Percentiles rank a stretch among this genome's conserved stretches.
Conservation (phyloP, 768 basidiomycete species). For the Boletus subparvulus region DNA sequence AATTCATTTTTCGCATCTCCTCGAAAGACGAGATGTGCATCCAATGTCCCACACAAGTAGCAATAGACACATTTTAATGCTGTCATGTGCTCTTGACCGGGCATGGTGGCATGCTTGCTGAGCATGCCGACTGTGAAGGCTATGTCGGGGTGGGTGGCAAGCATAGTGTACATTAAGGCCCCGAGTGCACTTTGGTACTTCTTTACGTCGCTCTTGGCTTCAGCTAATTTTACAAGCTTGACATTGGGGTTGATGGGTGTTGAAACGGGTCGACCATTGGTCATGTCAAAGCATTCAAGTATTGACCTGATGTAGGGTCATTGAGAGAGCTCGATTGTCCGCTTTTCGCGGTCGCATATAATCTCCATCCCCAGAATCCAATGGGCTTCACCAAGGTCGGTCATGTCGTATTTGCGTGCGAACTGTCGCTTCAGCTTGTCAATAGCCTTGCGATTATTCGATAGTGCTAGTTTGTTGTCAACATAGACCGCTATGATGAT, state of each 20-base stretch:
- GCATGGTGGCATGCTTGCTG: not conserved
- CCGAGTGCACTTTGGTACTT: not conserved
- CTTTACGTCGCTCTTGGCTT: not conserved
- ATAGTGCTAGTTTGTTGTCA: not conserved
- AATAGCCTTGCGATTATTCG: too few relatives aligned
- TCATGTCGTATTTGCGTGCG: not conserved
- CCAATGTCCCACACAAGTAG: not conserved
- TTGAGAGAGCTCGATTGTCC: not conserved
- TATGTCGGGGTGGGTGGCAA: not conserved
- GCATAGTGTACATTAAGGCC: not conserved
- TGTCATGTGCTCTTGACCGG: not conserved
- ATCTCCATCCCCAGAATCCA: not conserved
- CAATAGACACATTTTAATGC: not conserved
- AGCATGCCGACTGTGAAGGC: not conserved
- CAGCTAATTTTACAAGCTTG: not conserved
- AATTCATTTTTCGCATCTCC: not conserved
- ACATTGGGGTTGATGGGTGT: not conserved
- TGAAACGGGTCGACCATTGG: not conserved
- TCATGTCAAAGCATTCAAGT: not conserved
- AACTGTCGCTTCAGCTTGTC: too few relatives aligned
- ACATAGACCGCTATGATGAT: not conserved
- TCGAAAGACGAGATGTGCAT: not conserved
- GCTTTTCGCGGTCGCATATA: not conserved
- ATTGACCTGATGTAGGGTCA: not conserved
- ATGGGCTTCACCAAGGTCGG: not conserved